Percentiles rank a stretch among this genome's conserved stretches.
Evolutionary conservation across 2,329 filamentous ascomycete genomes (phyloP).

Genomic region (Coniochaeta sp.): DNA sequence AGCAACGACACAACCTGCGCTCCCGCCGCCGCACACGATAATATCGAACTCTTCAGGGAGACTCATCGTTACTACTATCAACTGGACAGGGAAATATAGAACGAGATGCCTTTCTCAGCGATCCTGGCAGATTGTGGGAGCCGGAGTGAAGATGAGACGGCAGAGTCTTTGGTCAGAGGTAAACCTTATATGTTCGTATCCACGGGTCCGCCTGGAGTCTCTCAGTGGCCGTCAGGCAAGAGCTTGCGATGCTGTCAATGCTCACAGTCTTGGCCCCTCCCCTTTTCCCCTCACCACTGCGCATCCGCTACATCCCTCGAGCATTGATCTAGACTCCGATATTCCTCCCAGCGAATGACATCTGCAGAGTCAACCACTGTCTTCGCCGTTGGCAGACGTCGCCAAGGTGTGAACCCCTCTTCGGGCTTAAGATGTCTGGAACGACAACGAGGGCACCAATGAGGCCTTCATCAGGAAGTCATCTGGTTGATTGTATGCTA

Average conservation of each 20-base stretch:
- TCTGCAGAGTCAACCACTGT: background rate
- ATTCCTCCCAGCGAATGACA: background rate
- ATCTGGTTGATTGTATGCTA: constrained; percentile 1
- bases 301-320: background rate
- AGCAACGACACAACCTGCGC: constrained; percentile 52
- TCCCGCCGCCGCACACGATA: constrained; percentile 70
- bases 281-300: background rate
- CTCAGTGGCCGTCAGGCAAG: background rate
- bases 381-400: background rate
- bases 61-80: background rate
- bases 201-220: background rate
- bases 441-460: constrained; percentile 2
- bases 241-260: background rate
- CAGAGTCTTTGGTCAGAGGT: background rate
- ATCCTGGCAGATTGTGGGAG: background rate
- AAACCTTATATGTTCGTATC: background rate
- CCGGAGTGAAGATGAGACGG: background rate
- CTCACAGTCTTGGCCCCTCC: background rate
- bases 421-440: background rate
- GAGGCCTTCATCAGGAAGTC: background rate
- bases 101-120: background rate
- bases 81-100: background rate
- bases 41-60: constrained; percentile 75
- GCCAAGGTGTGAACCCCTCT: constrained; percentile 2
- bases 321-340: background rate